These are phyloP conservation scores for Ampelomyces quisqualis DNA, from an alignment of 2,329 filamentous ascomycete species.

Conservation along the genomic window DNA sequence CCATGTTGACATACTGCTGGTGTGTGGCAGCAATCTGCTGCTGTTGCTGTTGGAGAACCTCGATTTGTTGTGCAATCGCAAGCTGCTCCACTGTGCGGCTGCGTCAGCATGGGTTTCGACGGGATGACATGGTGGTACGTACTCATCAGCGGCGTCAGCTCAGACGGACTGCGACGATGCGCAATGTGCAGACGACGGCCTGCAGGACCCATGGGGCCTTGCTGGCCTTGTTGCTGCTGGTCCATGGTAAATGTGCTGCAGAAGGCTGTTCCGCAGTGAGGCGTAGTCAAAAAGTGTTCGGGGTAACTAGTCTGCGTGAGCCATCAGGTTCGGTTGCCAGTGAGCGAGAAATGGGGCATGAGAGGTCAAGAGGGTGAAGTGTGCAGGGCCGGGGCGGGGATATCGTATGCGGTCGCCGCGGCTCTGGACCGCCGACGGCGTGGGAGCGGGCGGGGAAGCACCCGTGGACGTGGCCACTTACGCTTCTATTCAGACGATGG, in stretches of 20 bases:
- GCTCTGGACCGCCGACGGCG: slow-evolving; percentile 24
- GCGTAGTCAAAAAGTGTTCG: slow-evolving; percentile 16
- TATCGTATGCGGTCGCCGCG: slow-evolving; percentile 10
- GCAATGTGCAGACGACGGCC: slow-evolving; percentile 95
- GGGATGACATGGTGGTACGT: slow-evolving; percentile 54
- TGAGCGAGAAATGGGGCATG: not conserved
- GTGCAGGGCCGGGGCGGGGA: slow-evolving; percentile 8
- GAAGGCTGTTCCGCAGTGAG: slow-evolving; percentile 21
- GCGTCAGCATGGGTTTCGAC: slow-evolving; percentile 25
- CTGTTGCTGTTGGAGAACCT: slow-evolving; percentile 94
- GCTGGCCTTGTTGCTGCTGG: slow-evolving; percentile 55
- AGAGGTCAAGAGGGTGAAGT: slow-evolving; percentile 10
- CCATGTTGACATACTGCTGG: slow-evolving; percentile 97
- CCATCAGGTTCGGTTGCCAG: slow-evolving; percentile 2
- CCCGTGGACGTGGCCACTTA: slow-evolving; percentile 22
- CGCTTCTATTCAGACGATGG: slow-evolving; percentile 26
- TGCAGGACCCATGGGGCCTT: slow-evolving; percentile 66
- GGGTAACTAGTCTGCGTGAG: slow-evolving; percentile 32
- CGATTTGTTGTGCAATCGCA: slow-evolving; percentile 96
- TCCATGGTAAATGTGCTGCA: slow-evolving; percentile 44
- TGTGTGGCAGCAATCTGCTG: slow-evolving; percentile 96
- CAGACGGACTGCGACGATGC: slow-evolving; percentile 93
- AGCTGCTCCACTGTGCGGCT: slow-evolving; percentile 80
- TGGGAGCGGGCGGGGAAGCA: slow-evolving; percentile 26
- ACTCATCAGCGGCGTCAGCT: slow-evolving; percentile 97